Percentiles rank a stretch among this genome's conserved stretches.
phyloP scores from a whole-genome alignment of 2,329 filamentous ascomycete genomes.

The Cryphonectria radicalis region DNA sequence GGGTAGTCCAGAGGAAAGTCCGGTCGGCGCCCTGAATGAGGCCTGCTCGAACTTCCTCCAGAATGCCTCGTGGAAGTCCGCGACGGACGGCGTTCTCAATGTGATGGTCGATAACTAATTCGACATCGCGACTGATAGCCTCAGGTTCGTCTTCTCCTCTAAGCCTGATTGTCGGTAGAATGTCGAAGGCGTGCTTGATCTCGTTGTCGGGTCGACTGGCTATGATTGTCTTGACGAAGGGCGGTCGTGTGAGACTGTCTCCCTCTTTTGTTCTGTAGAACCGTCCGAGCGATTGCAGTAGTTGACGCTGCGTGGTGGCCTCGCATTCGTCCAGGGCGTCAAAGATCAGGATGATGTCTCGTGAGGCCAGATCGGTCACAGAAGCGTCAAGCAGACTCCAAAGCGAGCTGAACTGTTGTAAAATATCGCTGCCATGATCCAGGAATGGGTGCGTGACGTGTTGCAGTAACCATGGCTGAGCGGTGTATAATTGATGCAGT shows the following conservation, averaged over 20 bases:
- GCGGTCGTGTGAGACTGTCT: constrained; percentile 15
- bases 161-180: constrained; percentile 27
- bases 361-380: constrained; percentile 9
- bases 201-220: constrained; percentile 31
- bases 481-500: constrained; percentile 28
- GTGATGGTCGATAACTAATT: constrained; percentile 26
- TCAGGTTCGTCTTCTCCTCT: constrained; percentile 31
- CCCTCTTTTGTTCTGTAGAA: constrained; percentile 16
- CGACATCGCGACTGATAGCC: constrained; percentile 30
- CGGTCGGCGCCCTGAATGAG: constrained; percentile 30
- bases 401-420: constrained; percentile 12
- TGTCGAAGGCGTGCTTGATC: constrained; percentile 31
- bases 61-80: constrained; percentile 22
- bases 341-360: constrained; percentile 30
- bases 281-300: constrained; percentile 24
- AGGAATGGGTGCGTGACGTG: constrained; percentile 2
- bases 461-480: constrained; percentile 15
- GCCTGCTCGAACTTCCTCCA: constrained; percentile 22
- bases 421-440: constrained; percentile 6
- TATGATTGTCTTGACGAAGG: constrained; percentile 30
- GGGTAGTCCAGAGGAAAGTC: constrained; percentile 34
- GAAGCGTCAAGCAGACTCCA: constrained; percentile 19
- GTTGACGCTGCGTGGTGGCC: constrained; percentile 10
- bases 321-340: constrained; percentile 33
- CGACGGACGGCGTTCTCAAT: constrained; percentile 28